Base-by-base conservation (phyloP, 495 filamentous ascomycete genomes). In the Cairneyella variabilis region DNA sequence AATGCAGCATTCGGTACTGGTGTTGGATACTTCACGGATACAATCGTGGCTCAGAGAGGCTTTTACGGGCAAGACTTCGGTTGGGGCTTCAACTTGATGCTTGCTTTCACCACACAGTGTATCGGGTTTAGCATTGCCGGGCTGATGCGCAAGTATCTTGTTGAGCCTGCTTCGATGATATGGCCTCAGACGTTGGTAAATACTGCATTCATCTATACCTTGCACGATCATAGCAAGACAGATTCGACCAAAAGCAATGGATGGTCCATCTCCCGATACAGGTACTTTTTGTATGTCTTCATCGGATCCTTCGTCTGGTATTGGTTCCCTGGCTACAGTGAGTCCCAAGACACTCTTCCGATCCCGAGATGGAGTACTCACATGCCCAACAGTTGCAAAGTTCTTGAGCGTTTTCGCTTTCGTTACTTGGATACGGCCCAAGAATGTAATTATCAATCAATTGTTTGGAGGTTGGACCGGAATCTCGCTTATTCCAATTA, bases 41-140 rank as follows among this genome's bases (percentile, higher is more conserved):
- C 74, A 0, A 64, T 78, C 23, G 67, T 74, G 17, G 66, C 66
- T 17, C 71, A 74, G 52, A 51, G 61, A 30, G 64, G 62, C 8
- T 72, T 67, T 62, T 74, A 74, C 41, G 37, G 40, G 7, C 56
- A 58, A 21, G 16, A 45, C 17, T 58, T 58, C 34, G 77, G 84
- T n/a, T 74, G 85, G 28, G 71, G 79, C 2, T 90, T 88, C 60
- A 80, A 88, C 56, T 59, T 89, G 9, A 57, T 90, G 5, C 67
- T 89, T 28, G 78, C 74, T 9, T 70, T 91, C 32, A 84, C 85
- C 3, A 88, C 83, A 1, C 87, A 91, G 62, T 71, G 83, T 17
- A 75, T 90, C 28, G 86, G 87, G 0, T 88, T 87, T 59, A 86
- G 86, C 0, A 73, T 91, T 40, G 86, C 86, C 0, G 87, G 87